A percentile compares a stretch with the other conserved stretches of the same genome.
Conservation (phyloP, 805 yeast genomes). For the Metschnikowia lunata region DNA sequence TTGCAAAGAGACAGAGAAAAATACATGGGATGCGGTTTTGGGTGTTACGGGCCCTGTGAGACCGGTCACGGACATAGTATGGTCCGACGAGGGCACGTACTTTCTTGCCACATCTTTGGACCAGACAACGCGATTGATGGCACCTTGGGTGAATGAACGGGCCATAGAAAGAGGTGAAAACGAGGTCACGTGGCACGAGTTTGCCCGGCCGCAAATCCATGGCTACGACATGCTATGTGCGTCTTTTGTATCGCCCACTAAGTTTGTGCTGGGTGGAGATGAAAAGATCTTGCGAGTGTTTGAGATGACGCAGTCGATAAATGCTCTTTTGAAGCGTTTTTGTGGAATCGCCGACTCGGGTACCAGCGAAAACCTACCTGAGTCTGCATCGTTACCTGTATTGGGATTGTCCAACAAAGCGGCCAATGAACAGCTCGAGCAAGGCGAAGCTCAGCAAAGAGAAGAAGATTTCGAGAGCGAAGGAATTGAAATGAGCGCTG, state of each 20-base stretch:
- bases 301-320: constrained; percentile 79
- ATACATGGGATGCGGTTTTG: constrained; percentile 40
- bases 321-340: constrained; percentile 51
- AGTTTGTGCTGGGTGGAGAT: constrained; percentile 91
- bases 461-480: constrained; percentile 37
- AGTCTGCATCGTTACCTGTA: constrained; percentile 86
- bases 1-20: constrained; percentile 16
- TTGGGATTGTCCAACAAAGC: constrained; percentile 92
- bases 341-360: constrained; percentile 38
- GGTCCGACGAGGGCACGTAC: constrained; percentile 67
- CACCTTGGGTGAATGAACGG: constrained; percentile 49
- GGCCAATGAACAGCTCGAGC: constrained; percentile 45
- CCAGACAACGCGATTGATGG: constrained; percentile 85
- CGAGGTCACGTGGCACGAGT: constrained; percentile 72
- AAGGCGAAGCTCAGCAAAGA: constrained; percentile 34
- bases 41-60: constrained; percentile 75
- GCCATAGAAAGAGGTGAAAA: background rate
- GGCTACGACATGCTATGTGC: constrained; percentile 94
- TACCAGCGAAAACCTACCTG: constrained; percentile 49
- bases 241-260: constrained; percentile 52
- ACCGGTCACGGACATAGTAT: constrained; percentile 71
- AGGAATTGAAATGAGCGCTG: constrained; percentile 28
- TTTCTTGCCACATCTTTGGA: constrained; percentile 79
- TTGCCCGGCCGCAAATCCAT: constrained; percentile 96
- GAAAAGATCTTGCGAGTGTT: constrained; percentile 89